Evolutionary conservation across 805 yeast species (phyloP), one percentile per base, ranked within the genome.

Genomic region (Jamesozyma jinghongensis): DNA sequence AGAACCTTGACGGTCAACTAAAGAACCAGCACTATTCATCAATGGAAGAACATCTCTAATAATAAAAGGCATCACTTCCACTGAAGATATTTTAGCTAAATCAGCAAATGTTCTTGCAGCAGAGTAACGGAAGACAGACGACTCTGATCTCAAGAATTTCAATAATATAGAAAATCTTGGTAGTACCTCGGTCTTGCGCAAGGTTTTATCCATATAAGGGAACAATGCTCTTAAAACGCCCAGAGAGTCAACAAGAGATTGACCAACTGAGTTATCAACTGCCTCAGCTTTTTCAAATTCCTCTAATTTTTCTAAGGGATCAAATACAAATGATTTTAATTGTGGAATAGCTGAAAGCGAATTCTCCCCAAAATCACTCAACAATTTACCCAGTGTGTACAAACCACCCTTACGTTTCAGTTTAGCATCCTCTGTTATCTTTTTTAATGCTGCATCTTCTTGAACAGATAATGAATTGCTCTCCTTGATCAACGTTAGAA

Each of bases 41-140:
- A 85, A 70, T 1, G 97, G 96, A 32, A 94, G 64, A 2, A 90
- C 71, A 6, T 73, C 67, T 49, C 80, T 77, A n/a, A 92, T 88
- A 43, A 90, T 67, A 45, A 76, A 77, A 6, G 94, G 81, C 62
- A 92, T 81, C 0, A 86, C 85, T 25, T 67, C 64, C 0, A 83
- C 69, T 2, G 94, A 86, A 32, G 77, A 65, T 1, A 75, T 75
- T 11, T 77, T 71, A 45, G 95, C 82, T 22, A 88, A 66, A 2
- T 84, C 75, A 0, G 97, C 86, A 50, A 90, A 72, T 46, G 95
- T 84, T 59, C 85, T 85, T 1, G 98, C 86, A 3, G 95, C 79
- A 0, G 95, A 82, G 58, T 85, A 90, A 34, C 99, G 71, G 52
- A 92, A 73, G 1, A 92, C 95, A 0, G 97, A 77, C 49, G 68